A percentile compares a stretch with the other conserved stretches of the same genome.
Evolutionary conservation across 2,329 filamentous ascomycete species (phyloP).

Genomic region (Xylariaceae sp.): DNA sequence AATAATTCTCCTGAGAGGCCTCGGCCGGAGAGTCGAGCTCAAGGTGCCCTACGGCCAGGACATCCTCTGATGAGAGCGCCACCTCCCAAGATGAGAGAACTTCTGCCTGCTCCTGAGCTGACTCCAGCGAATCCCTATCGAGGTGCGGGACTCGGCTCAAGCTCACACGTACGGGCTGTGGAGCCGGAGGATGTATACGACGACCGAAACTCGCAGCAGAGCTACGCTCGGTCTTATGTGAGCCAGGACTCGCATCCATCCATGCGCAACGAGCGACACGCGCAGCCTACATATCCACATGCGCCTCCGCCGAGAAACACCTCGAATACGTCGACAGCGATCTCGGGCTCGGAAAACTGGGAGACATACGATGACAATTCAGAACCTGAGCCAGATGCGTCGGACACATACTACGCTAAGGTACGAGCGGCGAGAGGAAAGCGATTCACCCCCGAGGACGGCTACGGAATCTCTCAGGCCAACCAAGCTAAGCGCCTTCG

Average conservation of each 20-base stretch:
- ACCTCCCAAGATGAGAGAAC: constrained; percentile 90
- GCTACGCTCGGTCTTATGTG: constrained; percentile 43
- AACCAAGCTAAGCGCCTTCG: constrained; percentile 60
- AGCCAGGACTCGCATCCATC: constrained; percentile 44
- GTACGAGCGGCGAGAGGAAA: constrained; percentile 72
- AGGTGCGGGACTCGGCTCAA: constrained; percentile 54
- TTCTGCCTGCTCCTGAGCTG: constrained; percentile 60
- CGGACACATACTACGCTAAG: constrained; percentile 81
- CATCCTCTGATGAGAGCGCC: constrained; percentile 68
- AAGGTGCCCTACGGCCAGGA: constrained; percentile 57
- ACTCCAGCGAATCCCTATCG: constrained; percentile 57
- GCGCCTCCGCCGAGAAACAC: constrained; percentile 65
- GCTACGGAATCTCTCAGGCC: constrained; percentile 46
- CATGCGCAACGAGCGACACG: constrained; percentile 47
- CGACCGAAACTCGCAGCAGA: constrained; percentile 59
- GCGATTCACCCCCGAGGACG: constrained; percentile 60
- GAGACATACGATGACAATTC: constrained; percentile 91
- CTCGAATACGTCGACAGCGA: constrained; percentile 75
- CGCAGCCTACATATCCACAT: constrained; percentile 47
- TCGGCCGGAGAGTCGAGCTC: constrained; percentile 51
- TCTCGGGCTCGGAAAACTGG: constrained; percentile 94
- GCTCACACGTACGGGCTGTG: constrained; percentile 62
- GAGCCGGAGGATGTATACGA: constrained; percentile 88
- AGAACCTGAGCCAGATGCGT: constrained; percentile 75
- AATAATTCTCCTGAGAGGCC: constrained; percentile 82